Evolutionary conservation across 345 rosid species (phyloP).

Genomic region (Gossypium stocksii): DNA sequence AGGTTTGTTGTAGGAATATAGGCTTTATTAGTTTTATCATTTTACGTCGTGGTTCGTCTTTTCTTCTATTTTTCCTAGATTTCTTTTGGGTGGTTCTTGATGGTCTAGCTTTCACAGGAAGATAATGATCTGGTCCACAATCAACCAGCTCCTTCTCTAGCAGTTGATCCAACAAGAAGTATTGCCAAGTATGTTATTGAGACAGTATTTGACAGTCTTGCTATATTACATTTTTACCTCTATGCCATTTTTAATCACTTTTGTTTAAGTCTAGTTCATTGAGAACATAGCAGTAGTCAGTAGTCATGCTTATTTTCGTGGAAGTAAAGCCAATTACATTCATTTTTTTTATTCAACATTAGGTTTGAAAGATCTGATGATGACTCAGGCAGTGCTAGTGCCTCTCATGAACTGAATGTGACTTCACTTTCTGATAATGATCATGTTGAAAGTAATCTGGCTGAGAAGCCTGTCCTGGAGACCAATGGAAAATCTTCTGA

Average conservation of each 20-base stretch:
- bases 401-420: slow-evolving; percentile 34
- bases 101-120: slow-evolving; percentile 45
- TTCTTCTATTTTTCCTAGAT: not conserved
- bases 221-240: not conserved
- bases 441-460: slow-evolving; percentile 28
- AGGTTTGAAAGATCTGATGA: slow-evolving; percentile 62
- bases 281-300: not conserved
- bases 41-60: slow-evolving; percentile 11
- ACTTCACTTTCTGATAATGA: slow-evolving; percentile 41
- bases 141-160: slow-evolving; percentile 30
- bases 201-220: slow-evolving; percentile 7
- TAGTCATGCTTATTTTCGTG: slow-evolving; percentile 13
- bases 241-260: slow-evolving; percentile 7
- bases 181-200: slow-evolving; percentile 40
- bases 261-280: not conserved
- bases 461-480: slow-evolving; percentile 41
- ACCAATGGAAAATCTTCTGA: slow-evolving; percentile 40
- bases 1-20: slow-evolving; percentile 8
- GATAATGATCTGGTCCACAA: slow-evolving; percentile 34
- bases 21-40: slow-evolving; percentile 7
- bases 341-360: slow-evolving; percentile 28
- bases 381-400: slow-evolving; percentile 56
- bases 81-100: slow-evolving; percentile 18
- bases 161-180: slow-evolving; percentile 33
- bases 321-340: slow-evolving; percentile 15